phyloP scores from a whole-genome alignment of 2,329 filamentous ascomycete species.

The Trichoderma pleuroti region DNA sequence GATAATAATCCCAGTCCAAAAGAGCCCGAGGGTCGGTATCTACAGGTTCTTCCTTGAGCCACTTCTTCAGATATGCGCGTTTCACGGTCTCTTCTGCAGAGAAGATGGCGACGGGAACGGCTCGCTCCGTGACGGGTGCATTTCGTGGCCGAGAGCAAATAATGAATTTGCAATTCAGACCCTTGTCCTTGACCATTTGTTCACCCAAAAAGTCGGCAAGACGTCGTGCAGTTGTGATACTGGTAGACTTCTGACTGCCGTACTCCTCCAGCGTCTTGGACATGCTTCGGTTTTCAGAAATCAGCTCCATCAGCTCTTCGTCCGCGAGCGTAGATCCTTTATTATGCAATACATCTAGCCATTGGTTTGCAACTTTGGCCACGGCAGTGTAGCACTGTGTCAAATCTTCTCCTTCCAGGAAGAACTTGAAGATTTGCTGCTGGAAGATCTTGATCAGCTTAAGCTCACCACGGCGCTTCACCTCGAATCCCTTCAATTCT shows the following conservation, averaged over 20 bases:
- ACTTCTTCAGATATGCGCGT: slow-evolving; percentile 85
- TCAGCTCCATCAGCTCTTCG: slow-evolving; percentile 97
- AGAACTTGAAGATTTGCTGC: slow-evolving; percentile 99
- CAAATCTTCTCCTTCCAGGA: slow-evolving; percentile 84
- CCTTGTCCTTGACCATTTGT: slow-evolving; percentile 99
- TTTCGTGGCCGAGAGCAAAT: slow-evolving; percentile 84
- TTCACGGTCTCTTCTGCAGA: slow-evolving; percentile 88
- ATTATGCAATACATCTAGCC: slow-evolving; percentile 90
- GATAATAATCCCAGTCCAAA: slow-evolving; percentile 96
- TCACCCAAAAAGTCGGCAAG: slow-evolving; percentile 94
- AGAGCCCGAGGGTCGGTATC: slow-evolving; percentile 88
- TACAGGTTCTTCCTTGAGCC: slow-evolving; percentile 87
- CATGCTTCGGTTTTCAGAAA: slow-evolving; percentile 99
- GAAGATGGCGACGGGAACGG: slow-evolving; percentile 94
- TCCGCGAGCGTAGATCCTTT: slow-evolving; percentile 88
- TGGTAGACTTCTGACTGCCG: slow-evolving; percentile 90
- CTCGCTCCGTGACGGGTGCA: slow-evolving; percentile 90
- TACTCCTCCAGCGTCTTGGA: slow-evolving; percentile 96
- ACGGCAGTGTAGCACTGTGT: slow-evolving; percentile 87
- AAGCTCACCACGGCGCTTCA: slow-evolving; percentile 94
- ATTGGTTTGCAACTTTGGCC: slow-evolving; percentile 90
- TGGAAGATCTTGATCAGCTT: slow-evolving; percentile 99
- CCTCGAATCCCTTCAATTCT: slow-evolving; percentile 94
- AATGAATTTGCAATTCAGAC: slow-evolving; percentile 99
- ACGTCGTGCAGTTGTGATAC: slow-evolving; percentile 96